Conservation (phyloP, 2,329 filamentous ascomycete species). For the Setomelanomma holmii region DNA sequence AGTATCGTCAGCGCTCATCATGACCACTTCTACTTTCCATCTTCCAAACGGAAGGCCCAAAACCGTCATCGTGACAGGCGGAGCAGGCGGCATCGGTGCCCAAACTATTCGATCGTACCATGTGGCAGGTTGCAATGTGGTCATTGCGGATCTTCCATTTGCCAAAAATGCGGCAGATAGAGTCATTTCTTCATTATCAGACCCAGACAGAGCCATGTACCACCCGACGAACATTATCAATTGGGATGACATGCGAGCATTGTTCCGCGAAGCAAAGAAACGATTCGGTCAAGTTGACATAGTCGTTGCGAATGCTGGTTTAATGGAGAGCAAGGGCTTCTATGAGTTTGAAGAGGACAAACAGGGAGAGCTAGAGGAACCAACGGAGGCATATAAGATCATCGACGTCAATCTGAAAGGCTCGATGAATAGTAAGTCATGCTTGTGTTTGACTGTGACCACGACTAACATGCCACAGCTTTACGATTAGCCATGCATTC, state of each 20-base stretch:
- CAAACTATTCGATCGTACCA: slow-evolving; percentile 50
- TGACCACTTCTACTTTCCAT: slow-evolving; percentile 7
- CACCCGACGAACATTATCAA: slow-evolving; percentile 46
- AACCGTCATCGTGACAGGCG: slow-evolving; percentile 52
- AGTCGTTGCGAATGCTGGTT: slow-evolving; percentile 54
- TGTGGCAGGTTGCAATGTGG: slow-evolving; percentile 47
- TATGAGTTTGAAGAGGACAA: slow-evolving; percentile 43
- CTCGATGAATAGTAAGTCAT: slow-evolving; percentile 51
- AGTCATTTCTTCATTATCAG: slow-evolving; percentile 37
- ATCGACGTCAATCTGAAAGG: slow-evolving; percentile 55
- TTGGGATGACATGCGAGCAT: slow-evolving; percentile 45
- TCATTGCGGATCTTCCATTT: slow-evolving; percentile 47
- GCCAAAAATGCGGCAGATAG: slow-evolving; percentile 29
- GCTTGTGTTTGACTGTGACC: neutral
- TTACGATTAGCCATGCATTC: slow-evolving; percentile 34
- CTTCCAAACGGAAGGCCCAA: slow-evolving; percentile 33
- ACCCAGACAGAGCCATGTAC: slow-evolving; percentile 43
- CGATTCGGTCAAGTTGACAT: slow-evolving; percentile 49
- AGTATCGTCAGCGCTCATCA: too few species aligned
- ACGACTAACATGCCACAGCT: slow-evolving; percentile 17
- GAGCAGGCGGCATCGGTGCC: slow-evolving; percentile 52
- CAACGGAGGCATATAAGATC: slow-evolving; percentile 28
- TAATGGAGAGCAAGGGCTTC: slow-evolving; percentile 47
- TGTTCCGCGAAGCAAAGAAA: slow-evolving; percentile 43
- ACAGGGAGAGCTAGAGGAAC: slow-evolving; percentile 36